Conservation (phyloP, 768 basidiomycete species). For the Naganishia onofrii region DNA sequence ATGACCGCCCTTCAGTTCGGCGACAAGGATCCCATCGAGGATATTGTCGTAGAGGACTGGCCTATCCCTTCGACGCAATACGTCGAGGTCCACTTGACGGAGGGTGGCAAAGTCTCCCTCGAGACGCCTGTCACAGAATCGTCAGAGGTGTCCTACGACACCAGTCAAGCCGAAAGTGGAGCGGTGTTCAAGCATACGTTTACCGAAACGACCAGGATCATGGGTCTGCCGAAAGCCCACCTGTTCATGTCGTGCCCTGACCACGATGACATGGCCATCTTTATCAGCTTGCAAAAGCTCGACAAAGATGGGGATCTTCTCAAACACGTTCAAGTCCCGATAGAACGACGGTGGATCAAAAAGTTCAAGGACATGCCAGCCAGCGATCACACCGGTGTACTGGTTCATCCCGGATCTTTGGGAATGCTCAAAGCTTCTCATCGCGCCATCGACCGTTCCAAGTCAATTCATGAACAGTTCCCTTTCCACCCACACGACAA, state of each 20-base stretch:
- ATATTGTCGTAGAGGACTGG: constrained; percentile 25
- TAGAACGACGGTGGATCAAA: constrained; percentile 8
- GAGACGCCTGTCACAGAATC: constrained; percentile 24
- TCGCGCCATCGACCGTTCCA: constrained; percentile 28
- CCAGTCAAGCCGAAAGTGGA: constrained; percentile 30
- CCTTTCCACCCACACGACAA: constrained; percentile 29
- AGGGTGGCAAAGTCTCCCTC: constrained; percentile 28
- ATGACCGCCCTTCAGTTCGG: constrained; percentile 31
- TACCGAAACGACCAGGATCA: constrained; percentile 19
- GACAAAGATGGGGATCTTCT: constrained; percentile 33
- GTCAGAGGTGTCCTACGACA: constrained; percentile 30
- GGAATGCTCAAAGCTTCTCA: constrained; percentile 36
- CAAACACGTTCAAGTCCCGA: constrained; percentile 30
- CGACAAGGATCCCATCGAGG: constrained; percentile 33
- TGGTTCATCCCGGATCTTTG: constrained; percentile 26
- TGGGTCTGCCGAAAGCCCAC: constrained; percentile 20
- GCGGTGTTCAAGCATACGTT: constrained; percentile 22
- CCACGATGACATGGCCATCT: constrained; percentile 36
- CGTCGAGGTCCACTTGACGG: constrained; percentile 24
- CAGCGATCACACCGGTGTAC: constrained; percentile 28
- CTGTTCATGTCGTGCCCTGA: constrained; percentile 32
- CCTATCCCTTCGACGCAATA: constrained; percentile 33
- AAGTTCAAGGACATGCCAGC: constrained; percentile 29
- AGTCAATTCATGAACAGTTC: constrained; percentile 27
- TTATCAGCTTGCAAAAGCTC: constrained; percentile 34